Evolutionary conservation across 495 filamentous ascomycete genomes (phyloP).

Genomic region (Aspergillus taichungensis): DNA sequence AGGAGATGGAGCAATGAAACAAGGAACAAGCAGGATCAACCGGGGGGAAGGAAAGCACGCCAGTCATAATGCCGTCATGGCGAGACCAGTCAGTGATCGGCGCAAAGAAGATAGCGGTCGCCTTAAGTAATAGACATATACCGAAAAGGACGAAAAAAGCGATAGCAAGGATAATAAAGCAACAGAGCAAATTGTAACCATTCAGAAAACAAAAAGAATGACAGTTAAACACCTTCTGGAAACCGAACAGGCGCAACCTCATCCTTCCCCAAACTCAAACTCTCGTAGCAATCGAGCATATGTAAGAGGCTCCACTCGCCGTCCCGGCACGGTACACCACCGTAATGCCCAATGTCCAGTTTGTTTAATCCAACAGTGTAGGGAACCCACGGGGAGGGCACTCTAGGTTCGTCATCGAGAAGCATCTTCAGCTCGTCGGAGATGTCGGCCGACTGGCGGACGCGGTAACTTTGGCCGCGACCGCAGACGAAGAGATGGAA

Average conservation of each 20-base stretch:
- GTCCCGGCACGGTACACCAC: conserved; percentile 13
- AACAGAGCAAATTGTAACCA: neutral
- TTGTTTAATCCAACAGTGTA: conserved; percentile 34
- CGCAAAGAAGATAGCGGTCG: too few relatives aligned
- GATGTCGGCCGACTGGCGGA: conserved; percentile 15
- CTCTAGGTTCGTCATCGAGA: conserved; percentile 25
- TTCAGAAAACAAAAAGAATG: neutral
- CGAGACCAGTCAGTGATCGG: too few relatives aligned
- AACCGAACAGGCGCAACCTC: conserved; percentile 19
- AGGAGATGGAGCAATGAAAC: too few relatives aligned
- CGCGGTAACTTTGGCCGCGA: conserved; percentile 23
- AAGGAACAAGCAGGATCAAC: too few relatives aligned
- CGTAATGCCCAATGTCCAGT: conserved; percentile 26
- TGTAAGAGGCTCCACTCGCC: conserved; percentile 20
- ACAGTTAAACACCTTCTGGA: neutral
- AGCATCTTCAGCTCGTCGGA: conserved; percentile 30
- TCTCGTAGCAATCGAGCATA: conserved; percentile 39
- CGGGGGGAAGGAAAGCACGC: too few relatives aligned
- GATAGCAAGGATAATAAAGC: neutral
- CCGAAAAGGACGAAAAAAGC: too few relatives aligned
- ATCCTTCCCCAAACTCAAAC: conserved; percentile 33
- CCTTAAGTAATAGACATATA: too few relatives aligned
- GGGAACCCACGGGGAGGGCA: conserved; percentile 20
- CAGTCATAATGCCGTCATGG: too few relatives aligned
- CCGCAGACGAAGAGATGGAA: conserved; percentile 30